Conservation (phyloP, 208 protist genomes). For the Porcisia hertigi region DNA sequence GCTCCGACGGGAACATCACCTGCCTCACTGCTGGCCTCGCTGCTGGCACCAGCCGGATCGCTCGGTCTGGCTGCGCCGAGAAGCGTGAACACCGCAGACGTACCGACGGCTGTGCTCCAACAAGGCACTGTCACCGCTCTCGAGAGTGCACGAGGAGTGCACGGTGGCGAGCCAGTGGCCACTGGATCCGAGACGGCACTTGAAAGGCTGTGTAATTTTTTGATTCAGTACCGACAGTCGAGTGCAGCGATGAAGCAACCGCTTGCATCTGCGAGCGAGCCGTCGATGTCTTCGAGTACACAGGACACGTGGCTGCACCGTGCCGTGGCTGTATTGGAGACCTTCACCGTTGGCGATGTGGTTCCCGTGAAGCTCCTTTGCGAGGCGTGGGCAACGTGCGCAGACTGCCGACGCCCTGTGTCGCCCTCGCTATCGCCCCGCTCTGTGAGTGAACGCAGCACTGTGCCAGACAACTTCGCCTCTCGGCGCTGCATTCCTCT, state of each 20-base stretch:
- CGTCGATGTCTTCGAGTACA: background rate
- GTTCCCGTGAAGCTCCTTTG: constrained; percentile 1
- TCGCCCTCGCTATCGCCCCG: no score
- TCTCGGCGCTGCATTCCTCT: constrained; percentile 25
- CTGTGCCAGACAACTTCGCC: background rate
- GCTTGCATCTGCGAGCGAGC: background rate
- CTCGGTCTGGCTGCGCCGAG: constrained; percentile 3
- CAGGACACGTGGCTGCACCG: constrained; percentile 1
- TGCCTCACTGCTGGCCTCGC: background rate
- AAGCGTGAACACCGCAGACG: background rate
- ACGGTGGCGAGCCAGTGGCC: no score
- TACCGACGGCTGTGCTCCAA: background rate
- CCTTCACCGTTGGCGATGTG: constrained; percentile 15
- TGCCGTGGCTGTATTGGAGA: constrained; percentile 5
- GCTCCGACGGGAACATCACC: background rate
- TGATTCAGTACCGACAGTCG: background rate
- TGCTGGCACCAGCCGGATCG: constrained; percentile 10
- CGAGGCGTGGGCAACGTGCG: background rate
- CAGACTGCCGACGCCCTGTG: background rate
- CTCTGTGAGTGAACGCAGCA: background rate
- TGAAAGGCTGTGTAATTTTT: background rate
- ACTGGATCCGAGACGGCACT: background rate
- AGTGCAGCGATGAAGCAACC: no score
- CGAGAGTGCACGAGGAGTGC: background rate
- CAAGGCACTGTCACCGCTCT: background rate